These are phyloP conservation scores for Pseudogymnoascus sp. DNA, from an alignment of 2,329 filamentous ascomycete genomes.

Conservation along the genomic window DNA sequence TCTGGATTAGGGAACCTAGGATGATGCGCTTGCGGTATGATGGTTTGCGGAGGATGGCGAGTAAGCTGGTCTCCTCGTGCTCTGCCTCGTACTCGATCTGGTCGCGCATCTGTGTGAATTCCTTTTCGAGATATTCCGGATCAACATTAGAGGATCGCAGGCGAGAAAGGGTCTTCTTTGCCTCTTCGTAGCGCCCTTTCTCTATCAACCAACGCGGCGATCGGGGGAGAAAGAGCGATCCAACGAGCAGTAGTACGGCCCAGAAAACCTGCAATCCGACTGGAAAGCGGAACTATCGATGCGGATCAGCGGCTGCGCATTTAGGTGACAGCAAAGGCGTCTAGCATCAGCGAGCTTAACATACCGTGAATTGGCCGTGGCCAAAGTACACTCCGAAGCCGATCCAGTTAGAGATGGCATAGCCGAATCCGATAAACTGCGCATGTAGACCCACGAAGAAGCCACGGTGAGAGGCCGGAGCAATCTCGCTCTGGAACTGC, in stretches of 20 bases:
- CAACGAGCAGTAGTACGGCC: no score
- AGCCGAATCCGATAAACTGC: constrained; percentile 14
- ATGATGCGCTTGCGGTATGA: constrained; percentile 9
- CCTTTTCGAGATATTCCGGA: not conserved
- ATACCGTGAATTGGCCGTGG: no score
- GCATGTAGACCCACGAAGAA: constrained; percentile 16
- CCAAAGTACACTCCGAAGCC: not conserved
- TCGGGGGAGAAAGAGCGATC: no score
- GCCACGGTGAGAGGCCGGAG: constrained; percentile 14
- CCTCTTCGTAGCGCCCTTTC: no score
- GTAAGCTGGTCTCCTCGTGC: no score
- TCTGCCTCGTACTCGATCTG: not conserved
- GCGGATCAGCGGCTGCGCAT: no score
- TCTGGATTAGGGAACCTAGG: constrained; percentile 12
- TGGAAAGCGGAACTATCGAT: no score
- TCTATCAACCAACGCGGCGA: no score
- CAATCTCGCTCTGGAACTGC: constrained; percentile 15
- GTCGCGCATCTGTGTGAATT: not conserved
- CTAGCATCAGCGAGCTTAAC: no score
- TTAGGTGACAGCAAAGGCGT: no score
- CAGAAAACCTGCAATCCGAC: no score
- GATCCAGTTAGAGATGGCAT: constrained; percentile 15
- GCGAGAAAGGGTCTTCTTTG: no score
- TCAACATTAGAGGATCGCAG: not conserved
- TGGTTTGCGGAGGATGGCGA: not conserved